Evolutionary conservation across 2,329 filamentous ascomycete genomes (phyloP), one percentile per base, ranked within the genome.

Genomic region (Fusarium zealandicum): DNA sequence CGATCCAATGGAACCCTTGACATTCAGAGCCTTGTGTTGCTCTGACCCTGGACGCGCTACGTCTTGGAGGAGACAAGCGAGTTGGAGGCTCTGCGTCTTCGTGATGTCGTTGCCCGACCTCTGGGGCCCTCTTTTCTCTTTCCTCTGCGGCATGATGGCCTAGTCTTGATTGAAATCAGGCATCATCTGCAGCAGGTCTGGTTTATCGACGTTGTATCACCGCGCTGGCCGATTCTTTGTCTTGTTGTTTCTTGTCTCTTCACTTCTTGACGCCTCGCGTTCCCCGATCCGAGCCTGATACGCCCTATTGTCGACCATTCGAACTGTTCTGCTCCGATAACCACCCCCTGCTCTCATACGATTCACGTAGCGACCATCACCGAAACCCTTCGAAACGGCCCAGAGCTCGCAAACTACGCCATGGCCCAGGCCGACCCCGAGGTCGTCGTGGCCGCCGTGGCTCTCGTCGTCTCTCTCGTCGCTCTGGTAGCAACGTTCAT

Each of bases 391-490:
- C 13, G 32, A 33, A 30, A 38, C 44, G 31, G 56, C 42, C 54
- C 25, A 61, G 30, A 17, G 36, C n/a, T 17, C 13, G 3, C 14
- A 44, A 27, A 32, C 22, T 46, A 27, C 45, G 54, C 13, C 45
- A 67, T 67, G 56, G 59, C 64, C n/a, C 56, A 41, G 17, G 37
- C 52, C n/a, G 31, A 70, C 22, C 41, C 69, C 12, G 75, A 76
- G 53, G 69, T 76, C 25, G 60, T 70, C 10, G 70, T 81, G 36
- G 77, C 78, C 54, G 57, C 72, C 17, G 76, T 76, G 17, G 80
- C 80, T 35, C 72, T 82, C 25, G 65, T 79, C 28, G 69, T 82
- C 32, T 81, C 80, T 6, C 64, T 81, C 7, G 69, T 82, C 6
- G 80, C 80, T 13, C 65, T 82, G 3, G 41, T 72, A 8, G 77